Evolutionary conservation across 2,329 filamentous ascomycete species (phyloP), one percentile per base, ranked within the genome.

Genomic region (Pseudodiploospora longispora): DNA sequence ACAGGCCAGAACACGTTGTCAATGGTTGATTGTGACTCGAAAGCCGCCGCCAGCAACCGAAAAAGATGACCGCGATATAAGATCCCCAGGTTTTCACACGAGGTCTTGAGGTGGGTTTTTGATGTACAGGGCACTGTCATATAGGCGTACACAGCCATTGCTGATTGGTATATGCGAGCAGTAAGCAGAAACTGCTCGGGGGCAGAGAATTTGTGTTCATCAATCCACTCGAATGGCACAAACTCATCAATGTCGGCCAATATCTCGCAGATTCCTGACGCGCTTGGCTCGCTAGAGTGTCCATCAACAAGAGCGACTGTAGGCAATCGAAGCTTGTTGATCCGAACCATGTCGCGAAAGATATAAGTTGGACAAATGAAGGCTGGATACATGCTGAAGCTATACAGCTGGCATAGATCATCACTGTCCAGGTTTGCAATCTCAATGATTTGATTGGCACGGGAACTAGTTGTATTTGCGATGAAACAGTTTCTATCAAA

Each of bases 241-340:
- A 50, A 48, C 10, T n/a, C 36, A 9, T 41, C 36, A 35, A 50
- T 40, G 19, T 38, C 30, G 6, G 38, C 27, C 27, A 46, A 5
- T 8, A 38, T 44, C 2, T 40, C 38, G 12, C 38, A 38, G 7
- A 42, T n/a, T 8, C 32, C 40, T 10, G 33, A 33, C 6, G 34
- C 12, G 10, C 10, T 30, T 5, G 28, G 33, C 4, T 30, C 4
- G 9, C 36, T 31, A 7, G n/a, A 27, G 27, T 29, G 12, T 19
- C 19, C 19, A 19, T 19, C 19, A 27, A 36, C 31, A 2, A 30
- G 12, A 6, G 36, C 33, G 3, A 27, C 27, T 6, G 38, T 36
- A 8, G 43, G 42, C 9, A 46, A 8, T 6, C 48, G 42, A 4
- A 48, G 36, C 12, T 38, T 40, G 36, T 50, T 50, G 38, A 50